A percentile compares a stretch with the other conserved stretches of the same genome.
These are phyloP conservation scores for Echium plantagineum DNA, from an alignment of 257 asterid species.

Conservation along the genomic window DNA sequence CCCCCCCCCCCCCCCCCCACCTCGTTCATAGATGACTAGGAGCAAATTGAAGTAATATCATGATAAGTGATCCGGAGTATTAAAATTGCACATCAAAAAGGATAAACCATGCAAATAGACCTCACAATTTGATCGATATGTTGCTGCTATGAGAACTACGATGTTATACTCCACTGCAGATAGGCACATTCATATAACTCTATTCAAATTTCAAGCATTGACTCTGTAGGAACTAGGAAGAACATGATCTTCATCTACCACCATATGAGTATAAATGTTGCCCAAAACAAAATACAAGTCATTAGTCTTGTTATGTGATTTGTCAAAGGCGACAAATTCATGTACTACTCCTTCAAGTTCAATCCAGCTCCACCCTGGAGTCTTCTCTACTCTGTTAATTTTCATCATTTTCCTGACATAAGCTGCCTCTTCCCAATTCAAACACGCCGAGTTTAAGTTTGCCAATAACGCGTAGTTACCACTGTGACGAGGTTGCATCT, in stretches of 20 bases:
- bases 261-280: constrained; percentile 4
- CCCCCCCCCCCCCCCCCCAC: too few relatives aligned
- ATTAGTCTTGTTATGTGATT: constrained; percentile 9
- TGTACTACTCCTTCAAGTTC: constrained; percentile 29
- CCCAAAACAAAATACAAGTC: constrained; percentile 9
- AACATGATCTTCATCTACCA: neutral
- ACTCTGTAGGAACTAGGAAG: neutral
- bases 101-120: too few relatives aligned
- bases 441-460: constrained; percentile 23
- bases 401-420: constrained; percentile 35
- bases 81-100: too few relatives aligned
- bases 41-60: too few relatives aligned
- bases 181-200: too few relatives aligned
- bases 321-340: constrained; percentile 29
- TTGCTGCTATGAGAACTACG: too few relatives aligned
- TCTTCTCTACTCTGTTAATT: constrained; percentile 26
- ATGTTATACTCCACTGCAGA: too few relatives aligned
- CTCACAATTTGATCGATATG: too few relatives aligned
- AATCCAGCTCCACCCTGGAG: constrained; percentile 49
- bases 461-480: constrained; percentile 38
- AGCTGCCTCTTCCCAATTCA: constrained; percentile 30
- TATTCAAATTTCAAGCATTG: too few relatives aligned
- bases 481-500: constrained; percentile 26
- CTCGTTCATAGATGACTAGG: too few relatives aligned
- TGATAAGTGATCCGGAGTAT: too few relatives aligned